These are phyloP conservation scores for Pelargonium cotyledonis DNA, from an alignment of 441 rosid species.

Conservation along the genomic window DNA sequence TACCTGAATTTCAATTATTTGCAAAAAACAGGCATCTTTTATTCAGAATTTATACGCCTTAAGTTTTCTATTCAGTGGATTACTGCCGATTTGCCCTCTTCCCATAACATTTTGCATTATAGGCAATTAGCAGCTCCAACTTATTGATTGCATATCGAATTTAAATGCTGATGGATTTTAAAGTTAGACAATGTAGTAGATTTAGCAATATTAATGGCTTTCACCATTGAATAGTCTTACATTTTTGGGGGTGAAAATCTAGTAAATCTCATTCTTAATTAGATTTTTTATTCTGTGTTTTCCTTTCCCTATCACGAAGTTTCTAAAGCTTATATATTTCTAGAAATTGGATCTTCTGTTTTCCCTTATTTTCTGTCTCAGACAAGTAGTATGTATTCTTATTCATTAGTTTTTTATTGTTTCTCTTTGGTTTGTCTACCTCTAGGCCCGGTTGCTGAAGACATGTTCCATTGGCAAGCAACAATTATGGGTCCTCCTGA, in stretches of 20 bases:
- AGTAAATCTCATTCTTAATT: background rate
- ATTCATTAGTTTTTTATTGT: background rate
- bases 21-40: no score
- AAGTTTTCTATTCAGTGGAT: no score
- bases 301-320: background rate
- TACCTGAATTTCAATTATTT: no score
- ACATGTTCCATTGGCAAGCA: slow-evolving; percentile 25
- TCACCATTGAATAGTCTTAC: background rate
- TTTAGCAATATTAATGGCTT: background rate
- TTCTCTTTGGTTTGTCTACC: background rate
- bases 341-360: background rate
- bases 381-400: background rate
- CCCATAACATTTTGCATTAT: no score
- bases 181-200: background rate
- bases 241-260: background rate
- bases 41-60: no score
- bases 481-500: slow-evolving; percentile 39
- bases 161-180: background rate
- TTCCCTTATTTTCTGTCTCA: background rate
- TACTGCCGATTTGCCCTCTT: no score
- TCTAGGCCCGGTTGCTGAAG: slow-evolving; percentile 34
- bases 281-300: background rate
- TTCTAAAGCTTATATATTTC: background rate
- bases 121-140: background rate
- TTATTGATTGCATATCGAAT: no score